Evolutionary conservation across 2,329 filamentous ascomycete genomes (phyloP).

Genomic region (Colletotrichum somersetense): DNA sequence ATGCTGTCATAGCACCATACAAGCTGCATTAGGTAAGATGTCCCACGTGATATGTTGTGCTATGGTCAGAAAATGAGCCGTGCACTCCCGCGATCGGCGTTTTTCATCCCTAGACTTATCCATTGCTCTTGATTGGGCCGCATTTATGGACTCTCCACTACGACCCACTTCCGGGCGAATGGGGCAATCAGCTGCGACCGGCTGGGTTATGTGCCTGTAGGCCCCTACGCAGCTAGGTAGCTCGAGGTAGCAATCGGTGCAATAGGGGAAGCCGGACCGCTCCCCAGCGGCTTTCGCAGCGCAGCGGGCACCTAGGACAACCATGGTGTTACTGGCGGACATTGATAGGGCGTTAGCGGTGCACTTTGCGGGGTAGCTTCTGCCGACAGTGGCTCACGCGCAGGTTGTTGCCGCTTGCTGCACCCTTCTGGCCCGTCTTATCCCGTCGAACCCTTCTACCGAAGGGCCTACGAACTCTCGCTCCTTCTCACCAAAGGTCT

Average conservation of each 20-base stretch:
- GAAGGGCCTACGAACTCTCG: constrained; percentile 8
- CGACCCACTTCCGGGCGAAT: not conserved
- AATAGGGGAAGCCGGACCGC: constrained; percentile 10
- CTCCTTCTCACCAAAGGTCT: constrained; percentile 4
- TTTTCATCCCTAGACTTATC: constrained; percentile 6
- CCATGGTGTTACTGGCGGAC: constrained; percentile 16
- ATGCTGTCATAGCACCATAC: constrained; percentile 18
- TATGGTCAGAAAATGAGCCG: not conserved
- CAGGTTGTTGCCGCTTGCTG: constrained; percentile 37
- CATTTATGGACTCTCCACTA: not conserved
- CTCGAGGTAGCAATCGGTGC: constrained; percentile 11
- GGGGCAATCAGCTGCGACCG: not conserved
- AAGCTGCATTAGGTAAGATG: not conserved
- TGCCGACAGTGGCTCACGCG: constrained; percentile 10
- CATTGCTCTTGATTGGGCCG: not conserved
- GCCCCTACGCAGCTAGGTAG: not conserved
- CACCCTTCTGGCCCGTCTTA: constrained; percentile 33
- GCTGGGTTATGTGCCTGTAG: constrained; percentile 28
- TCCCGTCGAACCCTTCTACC: constrained; percentile 7
- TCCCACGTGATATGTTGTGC: constrained; percentile 23
- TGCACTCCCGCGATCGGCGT: not conserved
- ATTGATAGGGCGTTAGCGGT: constrained; percentile 14
- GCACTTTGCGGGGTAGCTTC: constrained; percentile 39
- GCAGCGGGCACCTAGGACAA: not conserved
- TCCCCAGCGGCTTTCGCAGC: constrained; percentile 22